Conservation (phyloP, 148 eudicot genomes). For the Polygonum maritimum region DNA sequence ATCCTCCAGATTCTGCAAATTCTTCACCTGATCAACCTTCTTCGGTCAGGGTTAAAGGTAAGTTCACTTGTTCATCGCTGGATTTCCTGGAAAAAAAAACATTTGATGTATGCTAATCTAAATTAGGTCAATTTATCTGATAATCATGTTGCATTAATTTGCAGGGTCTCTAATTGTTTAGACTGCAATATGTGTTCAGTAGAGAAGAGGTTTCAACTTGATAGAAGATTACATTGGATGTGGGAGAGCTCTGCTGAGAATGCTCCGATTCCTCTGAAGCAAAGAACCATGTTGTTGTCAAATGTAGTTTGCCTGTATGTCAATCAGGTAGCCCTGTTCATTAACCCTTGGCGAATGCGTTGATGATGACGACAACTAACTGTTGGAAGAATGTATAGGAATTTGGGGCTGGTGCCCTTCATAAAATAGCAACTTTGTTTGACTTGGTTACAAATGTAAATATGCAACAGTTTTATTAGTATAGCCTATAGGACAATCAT, state of each 20-base stretch:
- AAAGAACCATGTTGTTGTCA: not conserved
- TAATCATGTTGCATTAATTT: not conserved
- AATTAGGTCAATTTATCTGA: not conserved
- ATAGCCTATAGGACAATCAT: not conserved
- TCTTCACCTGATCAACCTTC: conserved; percentile 34
- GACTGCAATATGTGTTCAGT: not conserved
- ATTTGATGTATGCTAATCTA: too few relatives aligned
- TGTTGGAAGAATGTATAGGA: not conserved
- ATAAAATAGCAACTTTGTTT: not conserved
- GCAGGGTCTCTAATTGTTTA: not conserved
- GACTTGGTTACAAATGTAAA: not conserved
- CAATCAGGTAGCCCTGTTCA: not conserved
- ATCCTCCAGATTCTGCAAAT: conserved; percentile 20
- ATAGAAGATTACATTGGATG: not conserved
- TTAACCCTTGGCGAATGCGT: not conserved
- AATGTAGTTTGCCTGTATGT: not conserved
- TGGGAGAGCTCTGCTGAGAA: not conserved
- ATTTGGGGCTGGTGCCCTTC: not conserved
- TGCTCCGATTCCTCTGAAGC: not conserved
- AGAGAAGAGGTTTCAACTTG: not conserved
- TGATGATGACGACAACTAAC: not conserved
- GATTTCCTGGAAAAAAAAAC: not conserved
- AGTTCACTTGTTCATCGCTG: not conserved
- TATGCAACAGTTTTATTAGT: not conserved
- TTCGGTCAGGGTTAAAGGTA: conserved; percentile 28